Conservation (phyloP, 2,329 filamentous ascomycete species). For the Elsinoe arachidis region DNA sequence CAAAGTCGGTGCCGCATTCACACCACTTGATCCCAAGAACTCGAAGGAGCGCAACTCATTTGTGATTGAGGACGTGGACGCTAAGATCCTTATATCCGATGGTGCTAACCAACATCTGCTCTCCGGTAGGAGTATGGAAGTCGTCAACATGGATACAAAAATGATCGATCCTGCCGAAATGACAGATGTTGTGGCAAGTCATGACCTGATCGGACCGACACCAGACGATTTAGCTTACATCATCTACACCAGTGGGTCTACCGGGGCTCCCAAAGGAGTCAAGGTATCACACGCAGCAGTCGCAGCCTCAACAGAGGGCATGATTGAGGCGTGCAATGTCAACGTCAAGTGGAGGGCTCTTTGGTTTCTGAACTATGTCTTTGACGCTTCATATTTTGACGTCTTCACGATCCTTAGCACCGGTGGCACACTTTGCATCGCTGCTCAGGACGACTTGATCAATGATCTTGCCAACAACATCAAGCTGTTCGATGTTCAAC, state of each 20-base stretch:
- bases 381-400: constrained; percentile 18
- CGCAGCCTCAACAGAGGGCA: background rate
- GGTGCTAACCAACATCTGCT: background rate
- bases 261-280: background rate
- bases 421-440: background rate
- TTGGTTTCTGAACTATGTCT: background rate
- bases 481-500: background rate
- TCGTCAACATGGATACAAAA: background rate
- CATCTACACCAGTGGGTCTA: constrained; percentile 6
- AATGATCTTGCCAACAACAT: background rate
- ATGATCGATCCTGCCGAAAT: background rate
- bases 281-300: background rate
- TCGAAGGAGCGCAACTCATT: constrained; percentile 22
- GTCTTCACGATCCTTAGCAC: background rate
- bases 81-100: background rate
- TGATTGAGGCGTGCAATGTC: background rate
- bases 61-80: constrained; percentile 16
- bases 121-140: background rate
- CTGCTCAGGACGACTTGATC: background rate
- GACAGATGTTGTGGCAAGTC: too few relatives aligned
- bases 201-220: background rate
- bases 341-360: background rate
- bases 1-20: constrained; percentile 25
- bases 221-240: background rate
- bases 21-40: constrained; percentile 22